Evolutionary conservation across 768 basidiomycete species (phyloP).

Genomic region (Suillus plorans): DNA sequence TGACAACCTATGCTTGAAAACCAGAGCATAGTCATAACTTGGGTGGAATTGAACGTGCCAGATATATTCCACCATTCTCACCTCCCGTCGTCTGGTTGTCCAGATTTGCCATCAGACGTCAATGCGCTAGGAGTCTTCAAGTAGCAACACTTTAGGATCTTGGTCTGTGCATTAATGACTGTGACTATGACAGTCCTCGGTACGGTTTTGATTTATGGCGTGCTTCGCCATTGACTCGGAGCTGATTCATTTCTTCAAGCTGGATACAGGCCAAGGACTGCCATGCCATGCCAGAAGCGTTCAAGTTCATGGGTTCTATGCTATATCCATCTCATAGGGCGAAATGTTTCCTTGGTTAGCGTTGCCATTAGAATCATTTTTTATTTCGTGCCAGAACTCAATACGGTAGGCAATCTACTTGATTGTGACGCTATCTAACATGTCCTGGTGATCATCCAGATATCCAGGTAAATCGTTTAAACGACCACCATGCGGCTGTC

Average conservation of each 20-base stretch:
- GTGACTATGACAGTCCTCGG: neutral
- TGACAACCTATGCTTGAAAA: neutral
- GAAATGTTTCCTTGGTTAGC: neutral
- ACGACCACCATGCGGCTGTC: neutral
- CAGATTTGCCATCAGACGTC: neutral
- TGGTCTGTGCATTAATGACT: neutral
- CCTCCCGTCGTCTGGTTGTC: neutral
- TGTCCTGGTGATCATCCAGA: neutral
- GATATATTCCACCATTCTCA: neutral
- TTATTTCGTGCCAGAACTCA: neutral
- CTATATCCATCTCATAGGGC: neutral
- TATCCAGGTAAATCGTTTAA: neutral
- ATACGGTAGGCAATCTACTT: neutral
- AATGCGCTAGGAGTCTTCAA: neutral
- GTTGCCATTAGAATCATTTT: too few species aligned
- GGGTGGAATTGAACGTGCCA: neutral
- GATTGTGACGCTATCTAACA: neutral
- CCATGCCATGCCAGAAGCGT: neutral
- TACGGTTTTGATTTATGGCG: neutral
- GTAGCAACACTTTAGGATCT: neutral
- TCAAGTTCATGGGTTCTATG: neutral
- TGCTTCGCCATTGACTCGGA: neutral
- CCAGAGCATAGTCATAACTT: neutral
- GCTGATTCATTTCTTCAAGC: neutral
- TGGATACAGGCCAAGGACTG: neutral